Base-by-base conservation (phyloP, 2,329 filamentous ascomycete genomes). In the Elsinoe batatas region DNA sequence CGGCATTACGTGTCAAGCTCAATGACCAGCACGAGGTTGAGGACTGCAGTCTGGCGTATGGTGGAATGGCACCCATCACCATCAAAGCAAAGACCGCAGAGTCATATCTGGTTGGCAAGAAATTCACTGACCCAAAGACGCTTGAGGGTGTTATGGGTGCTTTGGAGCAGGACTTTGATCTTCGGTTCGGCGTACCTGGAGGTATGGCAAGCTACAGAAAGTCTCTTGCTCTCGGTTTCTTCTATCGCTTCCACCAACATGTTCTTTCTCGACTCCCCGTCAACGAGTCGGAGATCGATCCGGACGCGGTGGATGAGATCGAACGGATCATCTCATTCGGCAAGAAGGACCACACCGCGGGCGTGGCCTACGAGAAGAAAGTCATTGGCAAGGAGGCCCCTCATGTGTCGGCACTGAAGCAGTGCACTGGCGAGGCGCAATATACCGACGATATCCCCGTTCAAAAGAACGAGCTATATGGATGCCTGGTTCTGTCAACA, bases 191-290 rank as follows among this genome's bases (percentile, higher is more conserved):
- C 54, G 93, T 98, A 0, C 93, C 91, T 0, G 93, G 93, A 61
- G 93, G 93, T 36, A 98, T 98, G 93, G 91, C 93, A 0, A 95
- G 90, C 1, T 98, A 97, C 67, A 79, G 93, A 26, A 95, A 93
- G 68, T 88, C 90, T 0, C 74, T 98, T 7, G 91, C 93, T 0
- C 75, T 97, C 53, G 85, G 91, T 2, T 95, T 98, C 77, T 97
- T 97, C 72, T 97, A 97, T 71, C 84, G 90, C 37, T 98, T 96
- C 71, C 97, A 95, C 67, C 88, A 97, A 64, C 91, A 97, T 59
- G 79, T 91, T 0, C 76, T 96, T 40, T 77, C 81, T 0, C 77
- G 78, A 26, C 68, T 94, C 0, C 62, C 62, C 10, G 56, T 59
- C 10, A 73, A 77, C 17, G 76, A 75, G 33, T 66, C 72, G 1